Percentiles rank a stretch among this genome's conserved stretches.
phyloP scores from a whole-genome alignment of 1,284 basidiomycete genomes.

The Sporisorium graminicola region DNA sequence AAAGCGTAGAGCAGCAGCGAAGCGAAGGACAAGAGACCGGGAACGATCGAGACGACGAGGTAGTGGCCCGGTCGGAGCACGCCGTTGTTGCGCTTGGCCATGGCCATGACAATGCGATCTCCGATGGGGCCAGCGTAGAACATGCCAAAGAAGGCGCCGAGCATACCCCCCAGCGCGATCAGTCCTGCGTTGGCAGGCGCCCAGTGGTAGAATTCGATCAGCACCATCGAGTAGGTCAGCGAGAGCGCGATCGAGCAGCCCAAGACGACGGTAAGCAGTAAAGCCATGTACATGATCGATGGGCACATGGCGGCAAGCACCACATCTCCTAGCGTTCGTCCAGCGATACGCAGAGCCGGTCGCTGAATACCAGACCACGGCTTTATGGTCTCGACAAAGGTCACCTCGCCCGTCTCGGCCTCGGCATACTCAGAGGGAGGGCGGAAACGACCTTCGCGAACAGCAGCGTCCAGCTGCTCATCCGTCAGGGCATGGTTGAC shows the following conservation, averaged over 20 bases:
- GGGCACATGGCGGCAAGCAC: constrained; percentile 5
- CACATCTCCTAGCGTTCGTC: constrained; percentile 2
- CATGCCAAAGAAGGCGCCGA: constrained; percentile 6
- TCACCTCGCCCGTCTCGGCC: background rate
- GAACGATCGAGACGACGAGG: constrained; percentile 3
- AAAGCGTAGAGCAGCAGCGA: constrained; percentile 4
- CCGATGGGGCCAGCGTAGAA: constrained; percentile 4
- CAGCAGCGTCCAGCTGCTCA: background rate
- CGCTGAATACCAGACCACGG: constrained; percentile 4
- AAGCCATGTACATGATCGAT: constrained; percentile 12
- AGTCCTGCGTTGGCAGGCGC: constrained; percentile 4
- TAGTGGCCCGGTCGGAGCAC: constrained; percentile 8
- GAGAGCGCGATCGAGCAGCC: constrained; percentile 4
- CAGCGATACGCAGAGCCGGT: constrained; percentile 6
- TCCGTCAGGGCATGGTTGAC: constrained; percentile 7
- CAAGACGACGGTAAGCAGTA: constrained; percentile 5
- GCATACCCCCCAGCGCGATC: constrained; percentile 6
- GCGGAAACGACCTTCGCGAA: background rate
- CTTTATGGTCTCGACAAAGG: background rate
- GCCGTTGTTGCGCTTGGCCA: constrained; percentile 7
- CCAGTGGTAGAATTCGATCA: constrained; percentile 7
- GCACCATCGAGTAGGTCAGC: constrained; percentile 6
- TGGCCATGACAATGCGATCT: constrained; percentile 7
- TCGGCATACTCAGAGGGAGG: background rate
- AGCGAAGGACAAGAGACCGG: background rate